Conservation (phyloP, 495 filamentous ascomycete species). For the Penicillium longicatenatum region DNA sequence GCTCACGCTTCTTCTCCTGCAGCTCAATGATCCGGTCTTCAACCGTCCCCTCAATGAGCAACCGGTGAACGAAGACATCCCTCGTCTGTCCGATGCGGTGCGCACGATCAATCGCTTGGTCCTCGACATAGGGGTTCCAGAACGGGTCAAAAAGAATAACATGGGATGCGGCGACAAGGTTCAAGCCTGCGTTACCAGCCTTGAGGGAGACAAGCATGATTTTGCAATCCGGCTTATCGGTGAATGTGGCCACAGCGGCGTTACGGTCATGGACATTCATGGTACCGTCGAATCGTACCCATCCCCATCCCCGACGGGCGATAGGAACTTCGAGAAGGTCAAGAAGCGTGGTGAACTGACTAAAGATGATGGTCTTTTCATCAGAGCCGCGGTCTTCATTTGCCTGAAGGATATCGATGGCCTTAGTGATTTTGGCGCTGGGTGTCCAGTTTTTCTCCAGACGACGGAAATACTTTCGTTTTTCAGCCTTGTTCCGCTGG, state of each 20-base stretch:
- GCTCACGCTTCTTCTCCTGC: constrained; percentile 79
- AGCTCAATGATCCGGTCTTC: constrained; percentile 86
- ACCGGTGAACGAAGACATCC: constrained; percentile 76
- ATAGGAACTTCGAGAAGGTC: constrained; percentile 94
- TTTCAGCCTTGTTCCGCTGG: constrained; percentile 56
- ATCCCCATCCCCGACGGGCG: constrained; percentile 59
- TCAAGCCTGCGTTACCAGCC: constrained; percentile 89
- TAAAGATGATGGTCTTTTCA: constrained; percentile 92
- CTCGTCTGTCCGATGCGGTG: constrained; percentile 85
- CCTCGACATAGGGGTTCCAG: constrained; percentile 96
- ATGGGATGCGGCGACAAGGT: constrained; percentile 81
- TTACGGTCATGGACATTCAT: constrained; percentile 74
- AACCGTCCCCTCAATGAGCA: constrained; percentile 76
- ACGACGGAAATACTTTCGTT: constrained; percentile 60
- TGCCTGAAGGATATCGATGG: constrained; percentile 64
- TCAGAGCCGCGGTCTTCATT: constrained; percentile 47
- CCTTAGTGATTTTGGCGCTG: constrained; percentile 79
- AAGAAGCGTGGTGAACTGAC: constrained; percentile 86
- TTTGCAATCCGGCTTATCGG: constrained; percentile 60
- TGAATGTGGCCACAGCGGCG: constrained; percentile 71
- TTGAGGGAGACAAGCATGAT: constrained; percentile 89
- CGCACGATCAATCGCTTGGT: constrained; percentile 91
- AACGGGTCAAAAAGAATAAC: constrained; percentile 94
- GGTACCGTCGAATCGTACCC: constrained; percentile 82
- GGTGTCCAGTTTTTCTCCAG: constrained; percentile 67